phyloP scores from a whole-genome alignment of 345 rosid species.

The Citrus cavaleriei region DNA sequence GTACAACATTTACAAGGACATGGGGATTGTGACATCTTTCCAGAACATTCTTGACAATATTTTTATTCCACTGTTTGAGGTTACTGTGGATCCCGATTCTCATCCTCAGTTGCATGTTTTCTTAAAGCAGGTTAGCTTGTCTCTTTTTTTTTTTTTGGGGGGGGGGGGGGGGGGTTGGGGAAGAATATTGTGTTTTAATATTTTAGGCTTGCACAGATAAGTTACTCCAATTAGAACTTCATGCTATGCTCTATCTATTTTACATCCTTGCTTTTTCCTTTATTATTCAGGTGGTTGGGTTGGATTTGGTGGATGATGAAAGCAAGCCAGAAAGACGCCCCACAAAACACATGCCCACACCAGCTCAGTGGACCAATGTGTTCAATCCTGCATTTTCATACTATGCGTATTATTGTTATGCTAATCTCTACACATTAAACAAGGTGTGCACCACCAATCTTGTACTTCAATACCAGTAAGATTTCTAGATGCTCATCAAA shows the following conservation, averaged over 20 bases:
- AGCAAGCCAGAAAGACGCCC: constrained; percentile 99
- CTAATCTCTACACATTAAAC: constrained; percentile 87
- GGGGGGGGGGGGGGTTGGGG: too few relatives aligned
- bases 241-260: neutral
- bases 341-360: constrained; percentile 99
- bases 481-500: constrained; percentile 4
- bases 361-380: constrained; percentile 95
- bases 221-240: neutral
- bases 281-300: constrained; percentile 81
- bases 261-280: neutral
- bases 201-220: neutral
- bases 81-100: constrained; percentile 95
- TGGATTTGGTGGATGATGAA: constrained; percentile 98
- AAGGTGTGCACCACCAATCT: constrained; percentile 46
- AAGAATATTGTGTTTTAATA: neutral
- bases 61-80: constrained; percentile 97
- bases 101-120: constrained; percentile 99
- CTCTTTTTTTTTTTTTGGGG: neutral
- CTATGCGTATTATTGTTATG: constrained; percentile 91
- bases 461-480: neutral
- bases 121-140: constrained; percentile 74
- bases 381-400: constrained; percentile 97
- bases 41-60: constrained; percentile 98
- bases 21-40: constrained; percentile 99
- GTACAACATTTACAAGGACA: constrained; percentile 94